phyloP scores from a whole-genome alignment of 495 filamentous ascomycete genomes.

The Clohesyomyces aquaticus region DNA sequence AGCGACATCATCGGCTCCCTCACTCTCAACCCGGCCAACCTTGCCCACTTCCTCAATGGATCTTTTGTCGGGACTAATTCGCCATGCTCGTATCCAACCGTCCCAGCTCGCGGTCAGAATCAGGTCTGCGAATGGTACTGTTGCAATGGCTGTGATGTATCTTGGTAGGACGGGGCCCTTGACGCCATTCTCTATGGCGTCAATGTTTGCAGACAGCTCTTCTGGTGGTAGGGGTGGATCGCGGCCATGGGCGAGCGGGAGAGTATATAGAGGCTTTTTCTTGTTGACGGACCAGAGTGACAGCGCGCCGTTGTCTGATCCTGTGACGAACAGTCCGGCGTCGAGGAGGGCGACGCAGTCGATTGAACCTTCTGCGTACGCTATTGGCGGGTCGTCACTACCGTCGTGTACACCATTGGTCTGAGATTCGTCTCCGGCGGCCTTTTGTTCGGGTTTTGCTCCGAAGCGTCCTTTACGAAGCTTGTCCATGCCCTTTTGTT shows the following conservation, averaged over 20 bases:
- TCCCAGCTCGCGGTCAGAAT: constrained; percentile 94
- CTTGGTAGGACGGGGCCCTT: constrained; percentile 63
- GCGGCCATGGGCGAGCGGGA: constrained; percentile 81
- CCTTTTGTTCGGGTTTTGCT: background rate
- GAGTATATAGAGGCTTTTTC: constrained; percentile 88
- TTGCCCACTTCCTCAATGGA: constrained; percentile 69
- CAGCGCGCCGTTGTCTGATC: constrained; percentile 83
- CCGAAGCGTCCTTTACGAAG: constrained; percentile 9
- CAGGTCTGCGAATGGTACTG: constrained; percentile 84
- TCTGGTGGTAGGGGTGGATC: constrained; percentile 66
- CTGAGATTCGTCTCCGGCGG: constrained; percentile 16
- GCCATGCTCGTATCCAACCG: constrained; percentile 84
- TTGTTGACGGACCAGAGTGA: constrained; percentile 89
- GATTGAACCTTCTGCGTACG: constrained; percentile 78
- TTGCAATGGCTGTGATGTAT: constrained; percentile 86
- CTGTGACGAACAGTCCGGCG: constrained; percentile 88
- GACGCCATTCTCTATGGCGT: constrained; percentile 56
- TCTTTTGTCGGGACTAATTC: constrained; percentile 78
- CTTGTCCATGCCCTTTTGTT: constrained; percentile 55
- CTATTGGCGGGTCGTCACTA: constrained; percentile 45
- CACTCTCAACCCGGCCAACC: constrained; percentile 53
- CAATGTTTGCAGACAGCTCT: constrained; percentile 70
- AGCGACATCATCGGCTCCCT: constrained; percentile 2
- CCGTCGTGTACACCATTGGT: constrained; percentile 14
- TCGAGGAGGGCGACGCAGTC: constrained; percentile 89